Evolutionary conservation across 176 grass and related monocot genomes (phyloP), one percentile per base, ranked within the genome.

Genomic region (Paspalum vaginatum): DNA sequence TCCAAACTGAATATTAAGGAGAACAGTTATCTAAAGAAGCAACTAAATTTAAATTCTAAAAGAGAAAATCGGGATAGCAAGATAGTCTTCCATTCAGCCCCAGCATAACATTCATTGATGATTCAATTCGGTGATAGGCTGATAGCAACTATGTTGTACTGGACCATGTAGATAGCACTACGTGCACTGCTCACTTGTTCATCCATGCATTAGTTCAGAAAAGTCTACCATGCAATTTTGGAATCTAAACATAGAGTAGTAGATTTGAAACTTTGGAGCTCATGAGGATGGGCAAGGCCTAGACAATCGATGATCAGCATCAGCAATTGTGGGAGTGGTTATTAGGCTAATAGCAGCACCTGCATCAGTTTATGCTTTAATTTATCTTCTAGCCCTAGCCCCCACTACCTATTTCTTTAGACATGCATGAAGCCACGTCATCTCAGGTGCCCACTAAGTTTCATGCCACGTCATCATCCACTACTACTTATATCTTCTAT

Each of bases 131-230:
- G 38, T 56, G 17, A 56, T 57, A 41, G 51, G 32, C 32, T n/a
- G n/a, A n/a, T n/a, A n/a, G n/a, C 18, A 13, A 55, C 38, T 50
- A 55, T 73, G 51, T 41, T 74, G 11, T 11, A 74, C 38, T 41
- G 9, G 70, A 5, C 49, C 27, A 74, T 55, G 27, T 27, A 55
- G 16, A 51, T 72, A 72, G 4, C 68, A 32, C 1, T 5, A 38
- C 20, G 69, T 17, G 5, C 15, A 17, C 6, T 39, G 49, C 40
- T 55, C 27, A 54, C 10, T 40, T 55, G 37, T 55, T 40, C 32
- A 4, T 73, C 27, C 4, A 2, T n/a, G 54, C 16, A 71, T 71
- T 55, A 73, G 47, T 54, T 73, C 70, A 73, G 26, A 73, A 66
- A 66, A 66, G 18, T 20, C 17, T n/a, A 42, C 1, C 17, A 11